Base-by-base conservation (phyloP, 73 alveolate species). In the Tetrahymena elliotti region DNA sequence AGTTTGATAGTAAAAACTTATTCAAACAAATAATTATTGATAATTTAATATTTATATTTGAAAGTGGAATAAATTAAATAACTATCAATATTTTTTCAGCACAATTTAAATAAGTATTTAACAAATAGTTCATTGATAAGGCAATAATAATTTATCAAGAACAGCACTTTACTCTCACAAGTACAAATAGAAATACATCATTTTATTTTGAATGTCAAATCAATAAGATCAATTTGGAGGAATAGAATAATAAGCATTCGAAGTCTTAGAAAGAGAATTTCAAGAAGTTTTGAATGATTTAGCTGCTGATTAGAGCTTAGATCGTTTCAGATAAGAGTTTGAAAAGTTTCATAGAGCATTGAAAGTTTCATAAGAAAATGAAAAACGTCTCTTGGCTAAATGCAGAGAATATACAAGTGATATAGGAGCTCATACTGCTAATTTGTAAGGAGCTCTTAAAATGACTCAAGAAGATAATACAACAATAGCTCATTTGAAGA, bases 321-420 rank as follows among this genome's bases (percentile, higher is more conserved):
- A 97, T 84, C 94, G 97, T 88, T 98, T 98, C 96, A 95, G 99
- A 95, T 93, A 93, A 16, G 99, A 98, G 93, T 98, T 97, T 93
- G 97, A 98, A 93, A 98, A 96, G 96, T 94, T 98, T 38, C 98
- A 98, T 94, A 97, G 97, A 84, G 96, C 99, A 18, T 96, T 97
- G 52, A 98, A 98, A 96, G 97, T 98, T 6, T 93, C 98, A 27
- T 97, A 98, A 83, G 99, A 98, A 84, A 95, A 97, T 82, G 98
- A 98, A 92, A 98, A 97, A 95, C 95, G 97, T 53, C 96, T 97
- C 83, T 97, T 99, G 93, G 97, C 98, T 97, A 99, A 98, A 95
- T 99, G 99, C 97, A 97, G 98, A 84, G 99, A 99, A 96, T 96
- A 96, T 53, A 97, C 97, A 94, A 96, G 97, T 18, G 99, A 97